Conservation (phyloP, 345 rosid species). For the Erodium maritimum region DNA sequence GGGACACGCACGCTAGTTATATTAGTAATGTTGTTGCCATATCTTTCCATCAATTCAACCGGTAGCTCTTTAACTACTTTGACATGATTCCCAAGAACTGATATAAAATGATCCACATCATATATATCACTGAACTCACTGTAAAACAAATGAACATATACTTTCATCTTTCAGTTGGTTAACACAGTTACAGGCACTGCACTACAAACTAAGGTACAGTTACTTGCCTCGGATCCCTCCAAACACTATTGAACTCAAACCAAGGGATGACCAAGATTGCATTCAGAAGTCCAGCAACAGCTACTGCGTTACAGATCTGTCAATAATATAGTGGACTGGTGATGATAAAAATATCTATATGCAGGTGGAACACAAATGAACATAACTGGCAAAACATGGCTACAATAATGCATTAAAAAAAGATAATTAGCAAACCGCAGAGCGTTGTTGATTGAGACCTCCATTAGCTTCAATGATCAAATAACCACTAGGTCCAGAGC, state of each 20-base stretch:
- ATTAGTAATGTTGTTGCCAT: slow-evolving; percentile 41
- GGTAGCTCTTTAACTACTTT: slow-evolving; percentile 71
- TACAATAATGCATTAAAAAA: neutral
- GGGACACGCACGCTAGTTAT: slow-evolving; percentile 52
- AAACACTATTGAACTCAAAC: slow-evolving; percentile 65
- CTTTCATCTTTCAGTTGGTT: neutral
- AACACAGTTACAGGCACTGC: neutral
- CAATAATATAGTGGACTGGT: slow-evolving; percentile 10
- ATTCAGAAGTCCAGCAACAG: slow-evolving; percentile 84
- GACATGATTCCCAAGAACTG: slow-evolving; percentile 52
- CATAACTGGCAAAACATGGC: neutral
- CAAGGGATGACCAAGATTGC: slow-evolving; percentile 69
- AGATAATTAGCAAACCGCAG: slow-evolving; percentile 47
- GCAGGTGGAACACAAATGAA: neutral
- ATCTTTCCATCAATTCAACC: slow-evolving; percentile 46
- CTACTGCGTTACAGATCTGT: slow-evolving; percentile 95
- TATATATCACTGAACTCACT: slow-evolving; percentile 76
- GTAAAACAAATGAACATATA: slow-evolving; percentile 20
- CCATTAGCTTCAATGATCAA: slow-evolving; percentile 86
- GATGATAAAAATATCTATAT: slow-evolving; percentile 1
- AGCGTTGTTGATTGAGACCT: slow-evolving; percentile 94
- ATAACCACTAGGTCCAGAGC: slow-evolving; percentile 46
- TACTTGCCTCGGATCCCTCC: slow-evolving; percentile 82
- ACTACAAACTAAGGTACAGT: neutral
- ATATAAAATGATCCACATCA: slow-evolving; percentile 69